These are phyloP conservation scores for Myxozyma neotropica DNA, from an alignment of 805 yeast species.

Conservation along the genomic window DNA sequence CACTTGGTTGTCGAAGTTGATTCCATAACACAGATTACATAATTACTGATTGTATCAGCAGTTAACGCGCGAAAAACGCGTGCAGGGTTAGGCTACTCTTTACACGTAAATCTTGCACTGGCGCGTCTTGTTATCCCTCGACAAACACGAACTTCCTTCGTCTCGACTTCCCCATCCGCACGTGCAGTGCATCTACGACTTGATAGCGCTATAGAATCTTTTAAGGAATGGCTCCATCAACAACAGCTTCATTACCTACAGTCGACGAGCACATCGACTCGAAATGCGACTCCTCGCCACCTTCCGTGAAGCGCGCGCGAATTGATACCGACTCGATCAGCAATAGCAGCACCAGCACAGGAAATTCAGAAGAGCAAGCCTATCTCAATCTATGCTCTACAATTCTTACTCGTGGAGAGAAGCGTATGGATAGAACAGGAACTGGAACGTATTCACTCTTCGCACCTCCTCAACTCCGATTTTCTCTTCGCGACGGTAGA, in stretches of 20 bases:
- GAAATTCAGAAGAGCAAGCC: constrained; percentile 67
- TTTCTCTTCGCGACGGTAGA: constrained; percentile 66
- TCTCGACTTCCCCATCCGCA: background rate
- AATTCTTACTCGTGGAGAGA: constrained; percentile 83
- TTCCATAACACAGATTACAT: background rate
- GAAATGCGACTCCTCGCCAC: background rate
- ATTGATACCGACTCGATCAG: no score
- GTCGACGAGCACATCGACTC: background rate
- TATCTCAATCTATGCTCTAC: constrained; percentile 78
- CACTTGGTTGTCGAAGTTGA: no score
- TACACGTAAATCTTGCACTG: background rate
- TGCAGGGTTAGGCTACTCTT: background rate
- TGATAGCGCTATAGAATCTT: no score
- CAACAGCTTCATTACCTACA: background rate
- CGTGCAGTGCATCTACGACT: no score
- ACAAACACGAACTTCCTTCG: no score
- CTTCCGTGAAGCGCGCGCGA: no score
- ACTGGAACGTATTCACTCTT: constrained; percentile 90
- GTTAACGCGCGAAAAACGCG: background rate
- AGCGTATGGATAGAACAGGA: constrained; percentile 94
- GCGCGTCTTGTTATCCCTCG: background rate
- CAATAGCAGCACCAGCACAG: no score
- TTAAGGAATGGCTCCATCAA: background rate
- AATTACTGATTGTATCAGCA: no score
- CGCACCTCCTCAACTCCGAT: constrained; percentile 95